Base-by-base conservation (phyloP, 129 eudicot genomes). In the Chrysanthemum lavandulifolium region DNA sequence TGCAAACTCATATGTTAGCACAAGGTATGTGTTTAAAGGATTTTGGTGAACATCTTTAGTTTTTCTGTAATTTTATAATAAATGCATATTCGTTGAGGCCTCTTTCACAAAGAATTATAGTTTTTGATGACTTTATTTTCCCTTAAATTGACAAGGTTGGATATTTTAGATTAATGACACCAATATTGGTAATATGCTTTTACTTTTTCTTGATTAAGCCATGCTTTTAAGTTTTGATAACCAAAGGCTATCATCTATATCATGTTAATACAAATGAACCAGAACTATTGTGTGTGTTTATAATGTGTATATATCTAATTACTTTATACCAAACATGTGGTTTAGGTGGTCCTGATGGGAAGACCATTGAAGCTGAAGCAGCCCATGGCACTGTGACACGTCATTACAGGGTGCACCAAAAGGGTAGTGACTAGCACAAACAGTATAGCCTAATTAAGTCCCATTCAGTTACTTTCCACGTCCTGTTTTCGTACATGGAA, bases 331-430 rank as follows among this genome's bases (percentile, higher is more conserved):
- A 61, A 12, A 50, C 65, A 63, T 73, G 36, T 56, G 69, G 47
- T 76, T 67, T 75, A 93, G 98, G 86, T 94, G 36, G 98, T 61
- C 98, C 97, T 63, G 98, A 94, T 83, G 98, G 98, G 65, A 94
- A 94, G 89, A 94, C 98, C 40, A 94, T 90, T 53, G 93, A 94
- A 80, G 87, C 97, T 70, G 98, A 92, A 84, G 98, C 96, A 67
- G 98, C 98, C 76, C 98, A 92, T 87, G 98, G 96, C 69, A 94
- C 97, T 6, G 96, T 94, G 45, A 94, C 98, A 4, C 96, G 96
- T 49, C 98, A 94, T 75, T 94, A 68, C 75, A 80, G 98, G 73
- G 98, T 90, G 58, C 98, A 94, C 78, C 97, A 94, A 56, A 94
- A 86, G 82, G 97, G 97, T 8, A 97, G 97, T 25, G 82, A 94